phyloP scores from a whole-genome alignment of 345 rosid species.

The Gossypium bickii region DNA sequence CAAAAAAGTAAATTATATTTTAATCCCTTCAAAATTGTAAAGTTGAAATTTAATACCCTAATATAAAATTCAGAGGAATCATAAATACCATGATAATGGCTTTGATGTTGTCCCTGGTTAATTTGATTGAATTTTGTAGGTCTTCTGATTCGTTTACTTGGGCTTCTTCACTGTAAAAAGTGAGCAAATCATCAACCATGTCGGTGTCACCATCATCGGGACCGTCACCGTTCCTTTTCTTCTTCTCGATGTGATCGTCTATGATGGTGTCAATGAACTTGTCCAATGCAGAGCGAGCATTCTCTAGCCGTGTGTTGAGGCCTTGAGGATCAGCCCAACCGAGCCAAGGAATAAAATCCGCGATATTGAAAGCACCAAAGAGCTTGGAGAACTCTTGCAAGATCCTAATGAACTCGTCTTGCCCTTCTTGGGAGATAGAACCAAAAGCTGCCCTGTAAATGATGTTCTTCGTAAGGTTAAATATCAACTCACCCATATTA shows the following conservation, averaged over 20 bases:
- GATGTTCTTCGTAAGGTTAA: constrained; percentile 65
- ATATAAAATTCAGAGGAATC: not conserved
- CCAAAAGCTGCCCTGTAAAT: constrained; percentile 88
- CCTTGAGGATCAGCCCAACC: constrained; percentile 69
- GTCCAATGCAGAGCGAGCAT: constrained; percentile 68
- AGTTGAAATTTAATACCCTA: no score
- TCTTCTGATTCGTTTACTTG: constrained; percentile 50
- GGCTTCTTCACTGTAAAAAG: constrained; percentile 62
- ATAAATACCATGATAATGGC: constrained; percentile 89
- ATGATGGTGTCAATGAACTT: constrained; percentile 70
- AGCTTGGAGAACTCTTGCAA: constrained; percentile 92
- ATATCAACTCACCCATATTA: constrained; percentile 74
- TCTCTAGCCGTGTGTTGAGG: constrained; percentile 44
- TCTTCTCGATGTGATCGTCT: constrained; percentile 66
- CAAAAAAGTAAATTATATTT: no score
- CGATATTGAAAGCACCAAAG: constrained; percentile 86
- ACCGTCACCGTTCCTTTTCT: not conserved
- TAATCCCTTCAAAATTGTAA: no score
- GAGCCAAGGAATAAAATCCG: constrained; percentile 75
- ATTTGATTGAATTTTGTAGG: constrained; percentile 53
- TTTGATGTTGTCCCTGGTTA: constrained; percentile 76
- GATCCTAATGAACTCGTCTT: constrained; percentile 68
- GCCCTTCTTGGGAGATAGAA: constrained; percentile 47
- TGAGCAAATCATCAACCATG: constrained; percentile 87
- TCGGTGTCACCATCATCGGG: constrained; percentile 44